Conservation (phyloP, 805 yeast species). For the Zygosaccharomyces kombuchaensis region DNA sequence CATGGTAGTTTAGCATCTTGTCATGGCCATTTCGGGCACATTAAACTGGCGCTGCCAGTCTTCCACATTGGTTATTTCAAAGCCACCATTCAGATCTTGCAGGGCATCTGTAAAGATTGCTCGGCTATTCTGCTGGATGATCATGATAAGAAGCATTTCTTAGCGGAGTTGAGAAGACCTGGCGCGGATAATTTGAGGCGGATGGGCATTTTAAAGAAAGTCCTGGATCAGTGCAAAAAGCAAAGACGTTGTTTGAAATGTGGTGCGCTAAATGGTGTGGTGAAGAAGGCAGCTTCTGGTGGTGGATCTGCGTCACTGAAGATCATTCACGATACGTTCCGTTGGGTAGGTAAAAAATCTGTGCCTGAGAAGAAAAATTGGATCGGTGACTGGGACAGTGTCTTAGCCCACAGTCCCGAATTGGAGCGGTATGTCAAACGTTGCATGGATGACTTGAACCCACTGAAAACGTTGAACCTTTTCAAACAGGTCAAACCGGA, state of each 20-base stretch:
- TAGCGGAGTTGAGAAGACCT: constrained; percentile 79
- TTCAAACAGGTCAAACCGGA: constrained; percentile 81
- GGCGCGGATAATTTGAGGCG: constrained; percentile 85
- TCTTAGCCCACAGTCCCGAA: constrained; percentile 75
- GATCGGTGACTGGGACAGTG: constrained; percentile 81
- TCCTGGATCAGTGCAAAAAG: constrained; percentile 90
- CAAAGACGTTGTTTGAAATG: constrained; percentile 88
- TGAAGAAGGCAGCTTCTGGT: constrained; percentile 90
- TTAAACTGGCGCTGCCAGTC: constrained; percentile 88
- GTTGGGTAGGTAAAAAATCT: constrained; percentile 90
- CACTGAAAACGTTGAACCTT: constrained; percentile 78
- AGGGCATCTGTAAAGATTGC: constrained; percentile 87
- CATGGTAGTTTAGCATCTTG: constrained; percentile 89
- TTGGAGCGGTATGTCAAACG: constrained; percentile 80
- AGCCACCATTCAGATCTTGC: constrained; percentile 80
- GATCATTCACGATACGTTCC: constrained; percentile 90
- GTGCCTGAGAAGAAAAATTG: constrained; percentile 81
- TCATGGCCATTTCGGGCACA: constrained; percentile 98
- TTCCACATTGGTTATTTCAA: constrained; percentile 98
- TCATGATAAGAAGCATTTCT: constrained; percentile 59
- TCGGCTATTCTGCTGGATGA: constrained; percentile 74
- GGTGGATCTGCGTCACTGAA: constrained; percentile 91
- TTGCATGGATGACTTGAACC: constrained; percentile 90
- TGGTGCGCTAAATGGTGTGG: constrained; percentile 91
- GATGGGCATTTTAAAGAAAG: constrained; percentile 79